Percentiles rank a stretch among this genome's conserved stretches.
Evolutionary conservation across 202 grass and related monocot genomes (phyloP).

Genomic region (Carex arenaria): DNA sequence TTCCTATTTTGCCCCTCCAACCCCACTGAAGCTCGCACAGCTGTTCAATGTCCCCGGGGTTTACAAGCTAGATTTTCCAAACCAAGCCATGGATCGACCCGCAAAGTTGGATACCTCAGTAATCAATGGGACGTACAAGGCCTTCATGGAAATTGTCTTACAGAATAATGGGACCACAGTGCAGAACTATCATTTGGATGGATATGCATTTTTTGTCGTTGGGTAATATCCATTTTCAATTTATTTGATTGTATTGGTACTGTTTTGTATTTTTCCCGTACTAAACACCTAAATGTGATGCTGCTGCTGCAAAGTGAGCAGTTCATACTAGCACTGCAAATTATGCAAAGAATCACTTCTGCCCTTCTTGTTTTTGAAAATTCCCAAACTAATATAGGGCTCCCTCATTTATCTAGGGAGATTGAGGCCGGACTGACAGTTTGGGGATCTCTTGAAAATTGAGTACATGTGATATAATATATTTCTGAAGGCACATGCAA

Average conservation of each 20-base stretch:
- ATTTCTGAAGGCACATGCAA: neutral
- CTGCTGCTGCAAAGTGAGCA: neutral
- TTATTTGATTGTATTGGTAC: neutral
- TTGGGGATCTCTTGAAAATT: neutral
- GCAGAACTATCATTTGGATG: slow-evolving; percentile 95
- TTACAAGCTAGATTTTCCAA: slow-evolving; percentile 88
- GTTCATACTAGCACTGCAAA: neutral
- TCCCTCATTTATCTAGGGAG: neutral
- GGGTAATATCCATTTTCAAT: slow-evolving; percentile 49
- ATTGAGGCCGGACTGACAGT: neutral
- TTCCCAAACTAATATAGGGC: neutral
- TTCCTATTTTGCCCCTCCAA: slow-evolving; percentile 70
- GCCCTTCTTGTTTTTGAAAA: neutral
- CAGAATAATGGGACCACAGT: slow-evolving; percentile 72
- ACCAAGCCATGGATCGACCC: slow-evolving; percentile 67
- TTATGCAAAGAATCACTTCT: neutral
- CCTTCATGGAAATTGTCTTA: slow-evolving; percentile 97
- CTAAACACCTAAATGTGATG: neutral
- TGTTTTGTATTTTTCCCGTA: neutral
- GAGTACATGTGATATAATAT: neutral
- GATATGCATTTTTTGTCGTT: slow-evolving; percentile 93
- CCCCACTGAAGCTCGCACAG: slow-evolving; percentile 73
- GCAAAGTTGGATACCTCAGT: slow-evolving; percentile 81
- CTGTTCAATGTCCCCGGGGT: slow-evolving; percentile 72
- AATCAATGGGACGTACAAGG: slow-evolving; percentile 92